phyloP scores from a whole-genome alignment of 257 asterid genomes.

The Ligustrum vulgare region DNA sequence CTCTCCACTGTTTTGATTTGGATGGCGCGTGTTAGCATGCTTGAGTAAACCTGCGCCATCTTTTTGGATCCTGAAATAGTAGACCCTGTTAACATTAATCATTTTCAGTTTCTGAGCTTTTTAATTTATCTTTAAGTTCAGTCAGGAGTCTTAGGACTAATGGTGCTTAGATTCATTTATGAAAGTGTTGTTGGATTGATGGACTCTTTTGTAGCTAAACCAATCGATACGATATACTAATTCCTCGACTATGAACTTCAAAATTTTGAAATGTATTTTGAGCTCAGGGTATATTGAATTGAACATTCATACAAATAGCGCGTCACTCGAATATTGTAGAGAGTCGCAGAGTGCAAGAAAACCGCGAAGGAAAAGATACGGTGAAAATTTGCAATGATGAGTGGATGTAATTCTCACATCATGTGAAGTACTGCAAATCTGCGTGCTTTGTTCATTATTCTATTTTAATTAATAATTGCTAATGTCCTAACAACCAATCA shows the following conservation, averaged over 20 bases:
- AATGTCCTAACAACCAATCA: not conserved
- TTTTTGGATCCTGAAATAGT: not conserved
- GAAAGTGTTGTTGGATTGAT: not conserved
- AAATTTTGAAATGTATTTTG: no score
- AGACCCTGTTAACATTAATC: not conserved
- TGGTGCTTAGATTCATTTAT: not conserved
- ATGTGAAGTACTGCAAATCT: not conserved
- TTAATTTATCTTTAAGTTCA: not conserved
- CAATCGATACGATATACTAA: not conserved
- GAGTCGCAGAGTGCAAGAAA: not conserved
- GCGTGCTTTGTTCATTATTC: not conserved
- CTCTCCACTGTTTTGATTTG: constrained; percentile 5
- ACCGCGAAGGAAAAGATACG: not conserved
- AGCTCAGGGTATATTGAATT: not conserved
- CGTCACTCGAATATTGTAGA: not conserved
- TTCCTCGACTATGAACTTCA: not conserved
- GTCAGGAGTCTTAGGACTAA: not conserved
- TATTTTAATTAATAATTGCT: not conserved
- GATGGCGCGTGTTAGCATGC: constrained; percentile 31
- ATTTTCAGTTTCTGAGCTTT: no score
- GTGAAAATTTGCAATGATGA: not conserved
- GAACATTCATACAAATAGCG: not conserved
- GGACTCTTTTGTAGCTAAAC: no score
- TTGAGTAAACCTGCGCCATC: constrained; percentile 20
- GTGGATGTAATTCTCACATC: not conserved